Evolutionary conservation across 495 filamentous ascomycete species (phyloP).

Genomic region (Xylaria curta): DNA sequence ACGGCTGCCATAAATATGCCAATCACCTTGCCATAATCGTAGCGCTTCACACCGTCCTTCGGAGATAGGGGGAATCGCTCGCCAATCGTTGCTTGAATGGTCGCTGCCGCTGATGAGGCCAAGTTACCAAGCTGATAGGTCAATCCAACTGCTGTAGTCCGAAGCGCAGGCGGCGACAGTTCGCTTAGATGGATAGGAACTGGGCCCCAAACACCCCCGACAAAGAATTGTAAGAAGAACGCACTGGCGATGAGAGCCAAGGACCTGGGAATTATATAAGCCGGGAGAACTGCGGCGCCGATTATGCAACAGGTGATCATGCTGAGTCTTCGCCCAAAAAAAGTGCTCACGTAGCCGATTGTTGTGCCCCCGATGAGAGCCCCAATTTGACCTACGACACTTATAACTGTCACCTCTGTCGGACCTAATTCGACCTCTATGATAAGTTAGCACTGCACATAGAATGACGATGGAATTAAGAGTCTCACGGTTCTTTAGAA

Average conservation of each 20-base stretch:
- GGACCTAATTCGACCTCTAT: slow-evolving; percentile 67
- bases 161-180: slow-evolving; percentile 74
- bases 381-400: slow-evolving; percentile 81
- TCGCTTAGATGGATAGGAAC: slow-evolving; percentile 86
- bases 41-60: slow-evolving; percentile 55
- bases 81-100: slow-evolving; percentile 81
- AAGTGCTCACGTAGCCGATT: slow-evolving; percentile 77
- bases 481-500: slow-evolving; percentile 64
- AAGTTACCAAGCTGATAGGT: slow-evolving; percentile 84
- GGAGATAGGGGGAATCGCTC: slow-evolving; percentile 75
- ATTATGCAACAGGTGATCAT: slow-evolving; percentile 76
- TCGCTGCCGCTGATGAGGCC: slow-evolving; percentile 73
- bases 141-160: slow-evolving; percentile 79
- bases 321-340: slow-evolving; percentile 77
- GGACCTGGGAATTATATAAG: slow-evolving; percentile 69
- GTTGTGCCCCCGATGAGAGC: slow-evolving; percentile 73
- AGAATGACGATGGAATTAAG: background rate
- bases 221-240: slow-evolving; percentile 85
- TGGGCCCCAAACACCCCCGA: slow-evolving; percentile 82
- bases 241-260: slow-evolving; percentile 70
- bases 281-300: slow-evolving; percentile 77
- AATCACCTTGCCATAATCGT: slow-evolving; percentile 85
- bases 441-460: background rate
- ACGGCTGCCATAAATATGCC: slow-evolving; percentile 90
- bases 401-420: slow-evolving; percentile 76